These are phyloP conservation scores for Sordaria brevicollis DNA, from an alignment of 495 filamentous ascomycete genomes.

Conservation along the genomic window DNA sequence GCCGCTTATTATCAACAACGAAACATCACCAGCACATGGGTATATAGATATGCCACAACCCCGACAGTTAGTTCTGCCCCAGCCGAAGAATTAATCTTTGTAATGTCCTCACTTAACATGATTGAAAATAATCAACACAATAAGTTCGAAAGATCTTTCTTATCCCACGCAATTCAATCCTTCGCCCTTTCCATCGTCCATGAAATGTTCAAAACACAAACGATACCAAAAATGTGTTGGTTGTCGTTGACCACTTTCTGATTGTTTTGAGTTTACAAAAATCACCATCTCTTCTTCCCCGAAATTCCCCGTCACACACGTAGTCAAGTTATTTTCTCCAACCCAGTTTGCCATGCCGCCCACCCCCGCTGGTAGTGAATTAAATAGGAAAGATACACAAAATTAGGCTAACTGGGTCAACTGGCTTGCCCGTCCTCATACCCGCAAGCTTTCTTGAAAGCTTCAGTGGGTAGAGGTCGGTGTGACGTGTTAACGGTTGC, in stretches of 20 bases:
- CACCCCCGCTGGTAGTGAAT: not conserved
- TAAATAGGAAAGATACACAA: not conserved
- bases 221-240: not conserved
- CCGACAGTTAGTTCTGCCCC: too few species aligned
- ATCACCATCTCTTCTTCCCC: not conserved
- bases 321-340: not conserved
- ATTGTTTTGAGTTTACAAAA: not conserved
- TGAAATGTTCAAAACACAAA: not conserved
- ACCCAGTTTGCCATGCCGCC: not conserved
- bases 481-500: not conserved
- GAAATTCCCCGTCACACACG: not conserved
- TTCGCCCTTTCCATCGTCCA: too few species aligned
- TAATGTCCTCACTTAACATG: not conserved
- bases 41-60: not conserved
- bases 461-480: not conserved
- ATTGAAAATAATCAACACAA: not conserved
- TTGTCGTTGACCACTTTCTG: not conserved
- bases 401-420: not conserved
- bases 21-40: not conserved
- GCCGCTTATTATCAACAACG: too few species aligned
- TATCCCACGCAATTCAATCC: not conserved
- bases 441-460: not conserved
- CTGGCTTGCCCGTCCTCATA: not conserved
- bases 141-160: not conserved
- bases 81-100: too few species aligned